Evolutionary conservation across 2,329 filamentous ascomycete species (phyloP).

Genomic region (Hypoxylon sp.): DNA sequence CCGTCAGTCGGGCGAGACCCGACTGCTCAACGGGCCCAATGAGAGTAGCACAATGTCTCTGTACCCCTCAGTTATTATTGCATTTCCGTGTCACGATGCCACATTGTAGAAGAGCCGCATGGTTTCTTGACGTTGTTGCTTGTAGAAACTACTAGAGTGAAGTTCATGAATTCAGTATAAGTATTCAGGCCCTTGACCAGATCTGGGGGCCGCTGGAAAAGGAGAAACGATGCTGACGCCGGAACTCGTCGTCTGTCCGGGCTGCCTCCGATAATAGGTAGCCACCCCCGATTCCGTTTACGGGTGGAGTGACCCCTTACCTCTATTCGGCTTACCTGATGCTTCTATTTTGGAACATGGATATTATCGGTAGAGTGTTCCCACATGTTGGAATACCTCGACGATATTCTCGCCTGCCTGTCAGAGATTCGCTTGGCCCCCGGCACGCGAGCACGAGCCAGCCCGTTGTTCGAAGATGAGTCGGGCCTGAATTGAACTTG

Average conservation of each 20-base stretch:
- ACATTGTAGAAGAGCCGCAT: conserved; percentile 29
- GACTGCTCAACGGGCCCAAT: conserved; percentile 14
- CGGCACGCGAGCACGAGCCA: not conserved
- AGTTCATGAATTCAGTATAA: conserved; percentile 24
- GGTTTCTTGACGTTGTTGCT: not conserved
- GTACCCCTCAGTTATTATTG: conserved; percentile 18
- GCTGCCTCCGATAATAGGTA: conserved; percentile 18
- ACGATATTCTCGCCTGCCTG: not conserved
- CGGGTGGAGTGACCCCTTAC: conserved; percentile 18
- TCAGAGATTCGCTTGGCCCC: not conserved
- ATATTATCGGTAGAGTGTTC: not conserved
- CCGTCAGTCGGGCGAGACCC: conserved; percentile 26
- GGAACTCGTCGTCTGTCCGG: not conserved
- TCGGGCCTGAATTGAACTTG: not conserved
- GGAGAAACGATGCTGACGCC: conserved; percentile 7
- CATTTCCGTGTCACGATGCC: conserved; percentile 25
- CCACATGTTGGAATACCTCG: not conserved
- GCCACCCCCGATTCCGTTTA: conserved; percentile 15
- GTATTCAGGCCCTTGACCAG: conserved; percentile 5
- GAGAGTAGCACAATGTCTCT: conserved; percentile 11
- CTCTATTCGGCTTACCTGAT: conserved; percentile 24
- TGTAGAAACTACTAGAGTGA: not conserved
- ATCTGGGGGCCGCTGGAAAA: not conserved
- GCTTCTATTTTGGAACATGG: conserved; percentile 1
- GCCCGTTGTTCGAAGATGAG: conserved; percentile 2